These are phyloP conservation scores for Neodidymelliopsis sp. DNA, from an alignment of 2,329 filamentous ascomycete genomes.

Conservation along the genomic window DNA sequence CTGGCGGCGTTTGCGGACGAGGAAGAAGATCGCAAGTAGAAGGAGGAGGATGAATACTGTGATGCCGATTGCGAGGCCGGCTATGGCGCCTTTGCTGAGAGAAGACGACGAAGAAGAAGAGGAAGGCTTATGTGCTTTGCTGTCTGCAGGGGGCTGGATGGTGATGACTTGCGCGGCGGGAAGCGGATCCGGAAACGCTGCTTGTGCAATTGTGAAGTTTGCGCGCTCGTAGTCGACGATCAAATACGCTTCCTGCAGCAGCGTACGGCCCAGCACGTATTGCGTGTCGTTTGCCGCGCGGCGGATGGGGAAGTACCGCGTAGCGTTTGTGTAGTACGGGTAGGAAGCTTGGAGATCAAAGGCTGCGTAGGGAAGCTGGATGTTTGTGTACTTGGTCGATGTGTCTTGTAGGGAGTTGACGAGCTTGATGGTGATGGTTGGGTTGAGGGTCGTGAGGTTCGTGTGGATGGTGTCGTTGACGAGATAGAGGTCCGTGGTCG, in stretches of 20 bases:
- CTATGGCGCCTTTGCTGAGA: conserved; percentile 40
- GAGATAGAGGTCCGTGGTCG: conserved; percentile 47
- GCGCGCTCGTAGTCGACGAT: conserved; percentile 57
- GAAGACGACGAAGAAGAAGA: conserved; percentile 2
- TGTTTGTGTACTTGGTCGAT: conserved; percentile 49
- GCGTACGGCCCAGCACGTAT: conserved; percentile 69
- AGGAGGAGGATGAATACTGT: conserved; percentile 27
- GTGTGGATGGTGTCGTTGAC: conserved; percentile 49
- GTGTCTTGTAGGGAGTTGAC: conserved; percentile 41
- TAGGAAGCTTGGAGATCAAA: conserved; percentile 59
- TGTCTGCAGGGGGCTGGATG: conserved; percentile 24
- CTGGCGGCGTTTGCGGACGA: conserved; percentile 30
- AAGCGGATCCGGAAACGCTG: conserved; percentile 41
- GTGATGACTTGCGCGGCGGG: conserved; percentile 38
- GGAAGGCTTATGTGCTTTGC: conserved; percentile 3
- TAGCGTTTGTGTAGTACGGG: conserved; percentile 66
- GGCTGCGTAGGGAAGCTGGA: conserved; percentile 56
- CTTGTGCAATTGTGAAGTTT: conserved; percentile 56
- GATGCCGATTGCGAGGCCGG: conserved; percentile 42
- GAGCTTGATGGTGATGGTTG: conserved; percentile 50
- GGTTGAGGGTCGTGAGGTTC: conserved; percentile 39
- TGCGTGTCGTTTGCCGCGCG: conserved; percentile 62
- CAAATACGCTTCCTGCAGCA: conserved; percentile 70
- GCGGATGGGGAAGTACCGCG: conserved; percentile 72
- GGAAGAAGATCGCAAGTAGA: conserved; percentile 29